phyloP scores from a whole-genome alignment of 768 basidiomycete species.

The Boletus reticulatus region DNA sequence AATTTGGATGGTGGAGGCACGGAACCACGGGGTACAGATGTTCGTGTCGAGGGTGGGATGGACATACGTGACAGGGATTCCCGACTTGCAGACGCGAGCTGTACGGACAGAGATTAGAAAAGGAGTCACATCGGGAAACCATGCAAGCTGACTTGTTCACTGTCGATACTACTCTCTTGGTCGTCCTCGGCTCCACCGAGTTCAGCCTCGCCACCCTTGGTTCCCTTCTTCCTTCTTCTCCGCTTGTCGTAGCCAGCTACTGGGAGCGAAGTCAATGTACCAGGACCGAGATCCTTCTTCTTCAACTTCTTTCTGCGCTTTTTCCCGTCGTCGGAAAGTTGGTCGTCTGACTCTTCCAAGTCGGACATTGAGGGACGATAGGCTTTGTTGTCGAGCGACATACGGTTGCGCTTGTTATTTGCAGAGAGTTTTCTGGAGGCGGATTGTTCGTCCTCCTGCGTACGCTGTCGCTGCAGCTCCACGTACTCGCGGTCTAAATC shows the following conservation, averaged over 20 bases:
- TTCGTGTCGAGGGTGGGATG: constrained; percentile 36
- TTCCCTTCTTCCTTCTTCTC: constrained; percentile 49
- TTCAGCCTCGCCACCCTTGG: constrained; percentile 41
- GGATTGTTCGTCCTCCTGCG: constrained; percentile 23
- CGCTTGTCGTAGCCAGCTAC: constrained; percentile 64
- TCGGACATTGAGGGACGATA: constrained; percentile 70
- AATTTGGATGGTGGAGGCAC: constrained; percentile 38
- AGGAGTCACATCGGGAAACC: constrained; percentile 16
- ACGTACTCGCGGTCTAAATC: constrained; percentile 70
- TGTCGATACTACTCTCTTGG: constrained; percentile 36
- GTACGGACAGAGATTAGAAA: constrained; percentile 19
- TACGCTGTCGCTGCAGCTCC: constrained; percentile 28
- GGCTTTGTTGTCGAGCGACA: constrained; percentile 78
- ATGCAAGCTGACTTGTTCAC: constrained; percentile 41
- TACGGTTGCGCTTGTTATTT: constrained; percentile 53
- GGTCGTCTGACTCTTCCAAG: constrained; percentile 63
- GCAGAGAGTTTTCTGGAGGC: constrained; percentile 34
- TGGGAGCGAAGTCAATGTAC: constrained; percentile 64
- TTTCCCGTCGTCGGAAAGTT: constrained; percentile 51
- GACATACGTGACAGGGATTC: constrained; percentile 34
- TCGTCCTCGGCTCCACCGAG: constrained; percentile 47
- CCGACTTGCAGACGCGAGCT: constrained; percentile 35
- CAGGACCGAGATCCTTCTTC: constrained; percentile 51
- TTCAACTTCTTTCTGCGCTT: constrained; percentile 50
- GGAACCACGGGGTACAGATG: constrained; percentile 39